Evolutionary conservation across 1,284 basidiomycete species (phyloP).

Genomic region (Naganishia liquefaciens): DNA sequence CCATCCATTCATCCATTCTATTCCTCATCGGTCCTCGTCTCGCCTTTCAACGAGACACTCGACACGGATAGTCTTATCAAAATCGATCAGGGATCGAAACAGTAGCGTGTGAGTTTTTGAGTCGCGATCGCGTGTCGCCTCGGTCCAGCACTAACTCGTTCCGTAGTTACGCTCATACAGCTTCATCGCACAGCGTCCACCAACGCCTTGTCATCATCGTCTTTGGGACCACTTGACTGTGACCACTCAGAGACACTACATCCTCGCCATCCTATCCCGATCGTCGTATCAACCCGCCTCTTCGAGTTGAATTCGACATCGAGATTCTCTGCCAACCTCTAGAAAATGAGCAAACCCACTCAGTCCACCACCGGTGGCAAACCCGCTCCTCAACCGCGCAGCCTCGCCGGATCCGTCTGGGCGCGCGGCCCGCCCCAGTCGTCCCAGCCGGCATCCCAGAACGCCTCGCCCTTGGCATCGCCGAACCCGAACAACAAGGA

Average conservation of each 20-base stretch:
- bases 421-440: slow-evolving; percentile 25
- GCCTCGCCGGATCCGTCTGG: slow-evolving; percentile 25
- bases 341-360: slow-evolving; percentile 34
- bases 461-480: slow-evolving; percentile 12
- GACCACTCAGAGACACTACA: slow-evolving; percentile 6
- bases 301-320: slow-evolving; percentile 16
- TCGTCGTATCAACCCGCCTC: slow-evolving; percentile 19
- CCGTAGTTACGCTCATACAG: not conserved
- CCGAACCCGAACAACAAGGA: slow-evolving; percentile 17
- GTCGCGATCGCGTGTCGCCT: not conserved
- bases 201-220: slow-evolving; percentile 1
- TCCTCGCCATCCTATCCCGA: slow-evolving; percentile 4
- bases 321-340: not conserved
- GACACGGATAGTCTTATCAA: not conserved
- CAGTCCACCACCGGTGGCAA: slow-evolving; percentile 18
- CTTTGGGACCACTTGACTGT: slow-evolving; percentile 28
- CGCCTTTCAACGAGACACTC: not conserved
- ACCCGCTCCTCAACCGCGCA: slow-evolving; percentile 14
- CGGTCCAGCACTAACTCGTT: not conserved
- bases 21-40: not conserved
- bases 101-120: slow-evolving; percentile 7
- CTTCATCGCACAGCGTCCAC: not conserved
- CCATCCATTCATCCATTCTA: too few relatives aligned
- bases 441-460: slow-evolving; percentile 22
- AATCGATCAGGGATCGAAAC: slow-evolving; percentile 26